Conservation (phyloP, 441 rosid genomes). For the Pelargonium citronellum region DNA sequence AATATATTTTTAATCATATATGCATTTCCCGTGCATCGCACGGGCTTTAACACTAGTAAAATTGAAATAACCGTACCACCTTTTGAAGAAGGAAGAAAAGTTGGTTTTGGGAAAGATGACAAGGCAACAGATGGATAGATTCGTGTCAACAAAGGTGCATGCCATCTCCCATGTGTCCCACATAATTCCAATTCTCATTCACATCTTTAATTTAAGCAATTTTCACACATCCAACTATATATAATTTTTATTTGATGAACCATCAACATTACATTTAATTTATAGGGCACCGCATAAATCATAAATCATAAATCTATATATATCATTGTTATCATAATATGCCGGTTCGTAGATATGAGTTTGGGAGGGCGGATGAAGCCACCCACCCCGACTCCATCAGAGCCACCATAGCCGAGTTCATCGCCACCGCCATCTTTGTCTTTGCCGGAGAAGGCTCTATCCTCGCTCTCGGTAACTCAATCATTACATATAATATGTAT, state of each 20-base stretch:
- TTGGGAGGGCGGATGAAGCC: slow-evolving; percentile 70
- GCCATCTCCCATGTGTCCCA: slow-evolving; percentile 48
- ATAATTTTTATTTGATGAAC: slow-evolving; percentile 32
- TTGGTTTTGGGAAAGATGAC: no score
- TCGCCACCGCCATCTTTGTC: slow-evolving; percentile 69
- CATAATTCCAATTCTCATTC: slow-evolving; percentile 24
- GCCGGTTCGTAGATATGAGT: slow-evolving; percentile 56
- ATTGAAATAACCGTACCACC: no score
- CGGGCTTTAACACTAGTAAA: no score
- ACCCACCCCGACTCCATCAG: slow-evolving; percentile 69
- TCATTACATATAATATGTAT: no score
- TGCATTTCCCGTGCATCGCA: no score
- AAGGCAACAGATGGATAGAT: background rate
- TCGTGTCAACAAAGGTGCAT: slow-evolving; percentile 41
- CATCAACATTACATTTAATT: no score
- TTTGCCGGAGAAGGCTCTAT: slow-evolving; percentile 76
- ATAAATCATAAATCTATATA: no score
- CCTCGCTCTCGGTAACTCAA: slow-evolving; percentile 54
- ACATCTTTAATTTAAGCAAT: slow-evolving; percentile 19
- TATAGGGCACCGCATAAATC: no score
- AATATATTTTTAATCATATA: no score
- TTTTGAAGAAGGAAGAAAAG: no score
- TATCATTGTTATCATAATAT: slow-evolving; percentile 8
- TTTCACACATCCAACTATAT: slow-evolving; percentile 19
- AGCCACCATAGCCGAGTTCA: slow-evolving; percentile 61